phyloP scores from a whole-genome alignment of 768 basidiomycete species.

The Suillus subluteus region DNA sequence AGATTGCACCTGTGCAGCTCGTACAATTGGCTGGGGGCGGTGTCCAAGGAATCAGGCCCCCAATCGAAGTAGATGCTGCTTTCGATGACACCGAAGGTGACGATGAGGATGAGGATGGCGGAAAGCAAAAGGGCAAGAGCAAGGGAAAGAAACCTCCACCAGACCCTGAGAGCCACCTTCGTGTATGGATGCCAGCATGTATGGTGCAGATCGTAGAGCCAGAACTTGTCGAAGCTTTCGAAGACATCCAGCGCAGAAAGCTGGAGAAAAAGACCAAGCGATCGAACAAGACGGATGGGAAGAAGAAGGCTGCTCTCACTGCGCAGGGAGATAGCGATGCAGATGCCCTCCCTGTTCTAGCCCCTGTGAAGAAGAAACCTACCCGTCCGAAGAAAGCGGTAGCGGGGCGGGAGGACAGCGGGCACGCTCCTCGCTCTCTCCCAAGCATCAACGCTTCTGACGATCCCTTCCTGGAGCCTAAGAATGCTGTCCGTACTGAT shows the following conservation, averaged over 20 bases:
- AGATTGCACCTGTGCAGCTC: slow-evolving; percentile 69
- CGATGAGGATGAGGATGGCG: slow-evolving; percentile 48
- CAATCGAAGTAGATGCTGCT: slow-evolving; percentile 44
- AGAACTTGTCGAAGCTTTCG: slow-evolving; percentile 61
- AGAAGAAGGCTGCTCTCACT: slow-evolving; percentile 23
- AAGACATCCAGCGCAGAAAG: slow-evolving; percentile 52
- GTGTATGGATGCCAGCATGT: slow-evolving; percentile 84
- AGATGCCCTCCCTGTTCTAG: slow-evolving; percentile 5
- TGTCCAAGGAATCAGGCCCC: slow-evolving; percentile 61
- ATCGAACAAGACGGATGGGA: slow-evolving; percentile 34
- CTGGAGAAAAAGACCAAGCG: slow-evolving; percentile 48
- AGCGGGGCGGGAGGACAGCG: background rate
- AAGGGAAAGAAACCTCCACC: slow-evolving; percentile 46
- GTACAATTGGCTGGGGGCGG: slow-evolving; percentile 68
- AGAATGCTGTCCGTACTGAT: background rate
- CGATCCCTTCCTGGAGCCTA: background rate
- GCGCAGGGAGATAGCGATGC: slow-evolving; percentile 13
- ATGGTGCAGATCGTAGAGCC: slow-evolving; percentile 75
- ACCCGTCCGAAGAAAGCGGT: background rate
- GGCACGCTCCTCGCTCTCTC: background rate
- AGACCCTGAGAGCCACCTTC: slow-evolving; percentile 55
- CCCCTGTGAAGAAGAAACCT: slow-evolving; percentile 4
- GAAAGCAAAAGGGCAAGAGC: slow-evolving; percentile 26
- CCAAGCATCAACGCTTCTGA: background rate
- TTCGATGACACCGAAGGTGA: slow-evolving; percentile 57